Evolutionary conservation across 495 filamentous ascomycete genomes (phyloP).

Genomic region (Xylaria flabelliformis): DNA sequence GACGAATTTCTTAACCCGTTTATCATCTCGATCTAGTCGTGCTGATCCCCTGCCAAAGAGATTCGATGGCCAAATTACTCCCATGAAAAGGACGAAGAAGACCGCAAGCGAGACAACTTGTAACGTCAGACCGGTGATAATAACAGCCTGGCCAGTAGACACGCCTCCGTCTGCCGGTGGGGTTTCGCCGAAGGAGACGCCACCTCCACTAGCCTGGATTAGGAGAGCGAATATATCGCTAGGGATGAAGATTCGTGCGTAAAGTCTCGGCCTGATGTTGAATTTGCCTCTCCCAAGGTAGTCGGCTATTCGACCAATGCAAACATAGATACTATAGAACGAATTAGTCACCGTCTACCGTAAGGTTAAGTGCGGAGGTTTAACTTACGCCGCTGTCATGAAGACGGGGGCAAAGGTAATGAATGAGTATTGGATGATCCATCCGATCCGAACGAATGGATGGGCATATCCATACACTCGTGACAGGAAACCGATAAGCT

Average conservation of each 20-base stretch:
- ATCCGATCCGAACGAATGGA: slow-evolving; percentile 24
- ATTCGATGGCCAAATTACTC: slow-evolving; percentile 14
- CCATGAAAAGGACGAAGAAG: slow-evolving; percentile 25
- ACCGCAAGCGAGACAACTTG: slow-evolving; percentile 26
- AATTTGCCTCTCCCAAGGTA: slow-evolving; percentile 28
- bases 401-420: slow-evolving; percentile 31
- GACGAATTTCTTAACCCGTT: slow-evolving; percentile 13
- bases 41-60: slow-evolving; percentile 2
- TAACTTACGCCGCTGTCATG: slow-evolving; percentile 30
- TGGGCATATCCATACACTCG: slow-evolving; percentile 25
- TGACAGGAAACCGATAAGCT: slow-evolving; percentile 22
- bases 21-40: slow-evolving; percentile 1
- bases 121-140: slow-evolving; percentile 21
- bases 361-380: not conserved
- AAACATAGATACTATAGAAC: slow-evolving; percentile 26
- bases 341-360: not conserved
- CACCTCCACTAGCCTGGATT: slow-evolving; percentile 26
- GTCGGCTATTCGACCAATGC: slow-evolving; percentile 25
- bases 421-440: slow-evolving; percentile 27
- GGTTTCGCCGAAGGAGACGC: slow-evolving; percentile 21
- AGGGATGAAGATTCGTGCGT: slow-evolving; percentile 30
- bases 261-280: slow-evolving; percentile 27
- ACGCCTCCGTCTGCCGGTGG: slow-evolving; percentile 13
- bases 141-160: slow-evolving; percentile 20
- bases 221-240: slow-evolving; percentile 28